Base-by-base conservation (phyloP, 805 yeast genomes). In the Ogataea populi-albae region DNA sequence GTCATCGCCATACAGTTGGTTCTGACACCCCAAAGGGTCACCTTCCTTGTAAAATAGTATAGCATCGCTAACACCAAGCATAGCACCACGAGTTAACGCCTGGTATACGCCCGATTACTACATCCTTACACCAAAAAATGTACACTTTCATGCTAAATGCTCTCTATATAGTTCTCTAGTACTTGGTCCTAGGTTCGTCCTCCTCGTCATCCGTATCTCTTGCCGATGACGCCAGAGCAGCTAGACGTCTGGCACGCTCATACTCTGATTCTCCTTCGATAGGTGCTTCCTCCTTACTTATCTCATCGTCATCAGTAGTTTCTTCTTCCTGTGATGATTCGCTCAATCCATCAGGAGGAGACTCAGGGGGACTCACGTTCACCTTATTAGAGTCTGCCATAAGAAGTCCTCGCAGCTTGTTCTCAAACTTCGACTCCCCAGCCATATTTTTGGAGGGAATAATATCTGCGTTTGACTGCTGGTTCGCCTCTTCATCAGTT, bases 171-270 rank as follows among this genome's bases (percentile, higher is more conserved):
- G 16, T 12, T 9, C 28, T 8, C 12, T 28, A 43, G 23, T 37
- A 37, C 20, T 15, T 34, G 7, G 35, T 46, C n/a, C 24, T 31
- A 12, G 45, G 45, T 5, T 55, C 44, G 4, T 59, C 61, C 32
- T 65, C 69, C 41, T 65, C 68, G 29, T 66, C 65, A 28, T 57
- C 62, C 36, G 59, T 57, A 26, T 60, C 62, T 31, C 63, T 47
- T 16, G 50, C 53, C 2, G 57, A 47, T 12, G 39, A 32, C 15
- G 43, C 44, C 26, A 57, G 46, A 2, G 62, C 63, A 8, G 57
- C 61, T 25, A 53, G 37, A 31, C 65, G 47, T 35, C 62, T 47
- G 8, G 50, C 52, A 23, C 54, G 46, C 25, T 59, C 64, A 25
- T 35, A 41, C 32, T 53, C 52, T 2, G 55, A 35, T 27, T 54